A percentile compares a stretch with the other conserved stretches of the same genome.
Evolutionary conservation across 192 early-diverging fungal genomes (phyloP).

Genomic region (Coemansia sp.): DNA sequence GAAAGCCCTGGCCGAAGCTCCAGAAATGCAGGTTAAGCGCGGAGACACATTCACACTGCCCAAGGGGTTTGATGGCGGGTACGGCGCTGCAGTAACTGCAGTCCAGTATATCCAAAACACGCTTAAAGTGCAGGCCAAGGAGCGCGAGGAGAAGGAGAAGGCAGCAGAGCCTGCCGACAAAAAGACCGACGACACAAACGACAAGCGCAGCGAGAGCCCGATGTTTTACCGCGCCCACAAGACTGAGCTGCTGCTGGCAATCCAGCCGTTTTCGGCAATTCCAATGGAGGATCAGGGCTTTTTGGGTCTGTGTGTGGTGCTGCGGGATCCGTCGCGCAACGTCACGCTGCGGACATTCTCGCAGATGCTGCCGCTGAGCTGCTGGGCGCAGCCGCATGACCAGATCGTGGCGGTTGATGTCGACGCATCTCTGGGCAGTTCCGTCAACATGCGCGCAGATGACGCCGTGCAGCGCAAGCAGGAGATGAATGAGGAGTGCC

Average conservation of each 20-base stretch:
- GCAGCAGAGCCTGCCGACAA: not conserved
- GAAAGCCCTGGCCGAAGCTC: constrained; percentile 24
- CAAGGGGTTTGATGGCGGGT: constrained; percentile 54
- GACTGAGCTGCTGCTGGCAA: constrained; percentile 42
- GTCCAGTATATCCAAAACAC: constrained; percentile 46
- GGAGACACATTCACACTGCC: constrained; percentile 54
- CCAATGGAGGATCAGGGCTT: constrained; percentile 52
- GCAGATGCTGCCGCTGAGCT: constrained; percentile 53
- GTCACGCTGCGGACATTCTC: constrained; percentile 50
- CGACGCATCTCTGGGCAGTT: constrained; percentile 38
- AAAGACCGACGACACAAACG: not conserved
- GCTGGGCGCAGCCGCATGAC: constrained; percentile 51
- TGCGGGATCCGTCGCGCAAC: constrained; percentile 38
- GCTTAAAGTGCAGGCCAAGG: constrained; percentile 11
- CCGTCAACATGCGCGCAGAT: constrained; percentile 40
- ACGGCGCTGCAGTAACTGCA: constrained; percentile 46
- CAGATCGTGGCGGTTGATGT: constrained; percentile 52
- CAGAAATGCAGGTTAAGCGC: constrained; percentile 47
- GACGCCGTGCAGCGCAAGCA: constrained; percentile 40
- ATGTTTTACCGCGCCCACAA: constrained; percentile 46
- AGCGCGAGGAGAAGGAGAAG: not conserved
- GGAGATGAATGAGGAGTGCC: constrained; percentile 54
- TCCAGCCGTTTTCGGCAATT: constrained; percentile 50
- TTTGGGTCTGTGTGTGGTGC: constrained; percentile 39
- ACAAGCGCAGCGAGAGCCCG: constrained; percentile 27